Conservation (phyloP, 116 monocot species). For the Cymodocea nodosa region DNA sequence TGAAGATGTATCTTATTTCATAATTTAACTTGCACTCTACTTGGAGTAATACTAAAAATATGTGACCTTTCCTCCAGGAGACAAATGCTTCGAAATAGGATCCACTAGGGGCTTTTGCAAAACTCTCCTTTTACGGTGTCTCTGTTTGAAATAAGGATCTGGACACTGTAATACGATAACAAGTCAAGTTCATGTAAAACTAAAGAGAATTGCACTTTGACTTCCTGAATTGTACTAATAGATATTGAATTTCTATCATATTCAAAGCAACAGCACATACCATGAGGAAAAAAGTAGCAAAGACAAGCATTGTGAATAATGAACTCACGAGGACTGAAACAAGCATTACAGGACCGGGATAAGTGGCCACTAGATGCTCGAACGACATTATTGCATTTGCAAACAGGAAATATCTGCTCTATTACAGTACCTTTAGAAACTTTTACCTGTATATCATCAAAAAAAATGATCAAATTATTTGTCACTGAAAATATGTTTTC, state of each 20-base stretch:
- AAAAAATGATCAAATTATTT: too few species aligned
- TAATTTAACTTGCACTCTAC: too few species aligned
- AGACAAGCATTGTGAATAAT: not conserved
- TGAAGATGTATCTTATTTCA: too few species aligned
- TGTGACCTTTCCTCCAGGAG: constrained; percentile 52
- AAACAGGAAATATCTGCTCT: constrained; percentile 64
- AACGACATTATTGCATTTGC: constrained; percentile 80
- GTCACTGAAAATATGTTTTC: too few species aligned
- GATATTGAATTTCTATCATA: not conserved
- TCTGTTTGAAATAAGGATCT: constrained; percentile 91
- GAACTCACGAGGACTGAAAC: constrained; percentile 77
- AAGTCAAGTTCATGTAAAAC: not conserved
- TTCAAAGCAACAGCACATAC: not conserved
- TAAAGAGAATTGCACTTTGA: not conserved
- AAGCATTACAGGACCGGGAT: constrained; percentile 60
- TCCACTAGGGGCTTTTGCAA: constrained; percentile 51
- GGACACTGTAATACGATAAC: constrained; percentile 41
- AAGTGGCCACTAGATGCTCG: constrained; percentile 47
- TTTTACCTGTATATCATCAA: too few species aligned
- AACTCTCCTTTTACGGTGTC: constrained; percentile 85
- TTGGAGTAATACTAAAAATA: too few species aligned
- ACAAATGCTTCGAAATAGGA: constrained; percentile 53
- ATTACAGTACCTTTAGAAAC: not conserved
- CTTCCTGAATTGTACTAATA: not conserved
- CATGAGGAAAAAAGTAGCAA: not conserved